These are phyloP conservation scores for Penicillium sp. DNA, from an alignment of 2,329 filamentous ascomycete species.

Conservation along the genomic window DNA sequence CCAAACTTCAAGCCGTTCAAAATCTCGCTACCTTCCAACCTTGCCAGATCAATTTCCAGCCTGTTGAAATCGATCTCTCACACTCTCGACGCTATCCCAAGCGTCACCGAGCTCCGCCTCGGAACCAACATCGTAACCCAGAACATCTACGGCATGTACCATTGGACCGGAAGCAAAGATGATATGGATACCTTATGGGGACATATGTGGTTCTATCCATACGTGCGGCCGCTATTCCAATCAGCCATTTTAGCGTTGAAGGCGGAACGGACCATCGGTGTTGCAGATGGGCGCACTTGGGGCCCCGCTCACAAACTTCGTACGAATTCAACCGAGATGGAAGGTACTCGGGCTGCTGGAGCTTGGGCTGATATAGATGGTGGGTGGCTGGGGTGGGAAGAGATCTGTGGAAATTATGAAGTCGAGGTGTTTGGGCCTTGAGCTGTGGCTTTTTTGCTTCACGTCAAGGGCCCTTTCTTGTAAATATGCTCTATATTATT, in stretches of 20 bases:
- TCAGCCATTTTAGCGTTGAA: neutral
- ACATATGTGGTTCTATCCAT: conserved; percentile 11
- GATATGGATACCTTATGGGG: conserved; percentile 14
- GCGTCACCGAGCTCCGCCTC: conserved; percentile 6
- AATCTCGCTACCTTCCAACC: conserved; percentile 6
- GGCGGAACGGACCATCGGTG: neutral
- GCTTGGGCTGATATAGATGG: conserved; percentile 8
- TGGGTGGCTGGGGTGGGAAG: conserved; percentile 10
- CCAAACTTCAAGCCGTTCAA: conserved; percentile 9
- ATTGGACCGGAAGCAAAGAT: conserved; percentile 11
- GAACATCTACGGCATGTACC: conserved; percentile 10
- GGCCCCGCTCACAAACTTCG: conserved; percentile 2
- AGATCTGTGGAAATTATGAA: conserved; percentile 8
- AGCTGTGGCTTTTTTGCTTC: no score
- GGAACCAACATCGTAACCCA: conserved; percentile 14
- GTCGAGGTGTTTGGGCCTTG: conserved; percentile 2
- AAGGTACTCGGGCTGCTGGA: neutral
- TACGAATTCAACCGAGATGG: neutral
- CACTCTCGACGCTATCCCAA: conserved; percentile 1
- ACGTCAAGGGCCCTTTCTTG: no score
- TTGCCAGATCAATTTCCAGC: conserved; percentile 4
- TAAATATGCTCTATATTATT: no score
- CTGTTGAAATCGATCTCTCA: conserved; percentile 4
- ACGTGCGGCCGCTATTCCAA: conserved; percentile 5
- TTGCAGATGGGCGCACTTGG: conserved; percentile 10